Conservation (phyloP, 257 asterid genomes). For the Fraxinus quadrangulata region DNA sequence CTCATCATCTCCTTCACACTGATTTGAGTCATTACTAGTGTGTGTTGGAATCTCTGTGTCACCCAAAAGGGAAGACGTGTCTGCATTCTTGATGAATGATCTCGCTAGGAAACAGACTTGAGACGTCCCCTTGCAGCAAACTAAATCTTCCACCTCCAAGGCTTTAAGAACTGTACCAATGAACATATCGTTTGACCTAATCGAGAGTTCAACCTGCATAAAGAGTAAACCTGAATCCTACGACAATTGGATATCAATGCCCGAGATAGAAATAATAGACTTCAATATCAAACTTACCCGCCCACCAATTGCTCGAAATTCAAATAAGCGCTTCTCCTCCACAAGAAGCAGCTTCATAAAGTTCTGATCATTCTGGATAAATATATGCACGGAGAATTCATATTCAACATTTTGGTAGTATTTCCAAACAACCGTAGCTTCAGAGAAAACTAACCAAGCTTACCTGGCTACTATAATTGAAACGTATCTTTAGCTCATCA, state of each 20-base stretch:
- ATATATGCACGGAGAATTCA: constrained; percentile 25
- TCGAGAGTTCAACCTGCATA: constrained; percentile 81
- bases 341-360: constrained; percentile 75
- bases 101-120: constrained; percentile 67
- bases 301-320: constrained; percentile 96
- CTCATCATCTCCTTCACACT: constrained; percentile 81
- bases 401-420: constrained; percentile 15
- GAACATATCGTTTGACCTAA: constrained; percentile 71
- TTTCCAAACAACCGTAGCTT: constrained; percentile 8
- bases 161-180: constrained; percentile 89
- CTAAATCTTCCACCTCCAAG: constrained; percentile 86
- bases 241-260: constrained; percentile 18
- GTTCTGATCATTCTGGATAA: constrained; percentile 56
- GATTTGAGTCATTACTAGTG: constrained; percentile 41
- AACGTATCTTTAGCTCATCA: constrained; percentile 82
- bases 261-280: constrained; percentile 19
- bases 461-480: constrained; percentile 79
- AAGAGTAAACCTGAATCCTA: constrained; percentile 27
- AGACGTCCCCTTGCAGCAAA: constrained; percentile 49
- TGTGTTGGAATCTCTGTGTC: constrained; percentile 36
- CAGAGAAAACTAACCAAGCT: constrained; percentile 26
- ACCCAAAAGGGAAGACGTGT: constrained; percentile 51
- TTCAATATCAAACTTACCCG: constrained; percentile 52
- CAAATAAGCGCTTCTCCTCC: constrained; percentile 81
- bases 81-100: constrained; percentile 74